A percentile compares a stretch with the other conserved stretches of the same genome.
These are phyloP conservation scores for Scopulariopsis brevicaulis DNA, from an alignment of 2,329 filamentous ascomycete genomes.

Conservation along the genomic window DNA sequence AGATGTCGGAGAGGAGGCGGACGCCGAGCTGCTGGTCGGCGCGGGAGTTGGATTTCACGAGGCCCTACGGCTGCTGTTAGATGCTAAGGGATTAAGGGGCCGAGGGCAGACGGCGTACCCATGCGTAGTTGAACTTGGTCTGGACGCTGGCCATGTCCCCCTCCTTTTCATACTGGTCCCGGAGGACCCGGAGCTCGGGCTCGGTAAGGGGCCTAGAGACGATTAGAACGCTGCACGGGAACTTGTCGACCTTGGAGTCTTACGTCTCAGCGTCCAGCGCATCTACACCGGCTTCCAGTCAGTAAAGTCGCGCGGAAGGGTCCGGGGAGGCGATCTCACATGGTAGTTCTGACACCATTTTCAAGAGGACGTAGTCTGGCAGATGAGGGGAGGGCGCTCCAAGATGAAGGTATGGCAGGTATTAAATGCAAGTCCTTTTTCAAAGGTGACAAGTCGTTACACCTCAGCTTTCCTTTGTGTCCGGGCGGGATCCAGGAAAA, in stretches of 20 bases:
- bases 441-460: background rate
- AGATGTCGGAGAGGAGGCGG: conserved; percentile 89
- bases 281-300: conserved; percentile 43
- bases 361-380: conserved; percentile 9
- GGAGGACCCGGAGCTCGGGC: conserved; percentile 84
- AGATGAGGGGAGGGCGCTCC: background rate
- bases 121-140: conserved; percentile 99
- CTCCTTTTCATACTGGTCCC: conserved; percentile 93
- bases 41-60: conserved; percentile 84
- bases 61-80: conserved; percentile 52
- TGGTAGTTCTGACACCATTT: conserved; percentile 35
- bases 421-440: background rate
- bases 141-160: conserved; percentile 94
- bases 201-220: conserved; percentile 69
- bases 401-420: background rate
- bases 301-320: background rate
- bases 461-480: background rate
- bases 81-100: background rate
- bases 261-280: conserved; percentile 95
- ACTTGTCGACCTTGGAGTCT: conserved; percentile 11
- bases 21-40: conserved; percentile 90
- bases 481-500: background rate
- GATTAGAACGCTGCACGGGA: conserved; percentile 6
- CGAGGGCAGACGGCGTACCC: conserved; percentile 46
- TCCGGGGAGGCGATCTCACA: conserved; percentile 21